A percentile compares a stretch with the other conserved stretches of the same genome.
phyloP scores from a whole-genome alignment of 2,329 filamentous ascomycete genomes.

The Nannizziopsis arthrosporioides region DNA sequence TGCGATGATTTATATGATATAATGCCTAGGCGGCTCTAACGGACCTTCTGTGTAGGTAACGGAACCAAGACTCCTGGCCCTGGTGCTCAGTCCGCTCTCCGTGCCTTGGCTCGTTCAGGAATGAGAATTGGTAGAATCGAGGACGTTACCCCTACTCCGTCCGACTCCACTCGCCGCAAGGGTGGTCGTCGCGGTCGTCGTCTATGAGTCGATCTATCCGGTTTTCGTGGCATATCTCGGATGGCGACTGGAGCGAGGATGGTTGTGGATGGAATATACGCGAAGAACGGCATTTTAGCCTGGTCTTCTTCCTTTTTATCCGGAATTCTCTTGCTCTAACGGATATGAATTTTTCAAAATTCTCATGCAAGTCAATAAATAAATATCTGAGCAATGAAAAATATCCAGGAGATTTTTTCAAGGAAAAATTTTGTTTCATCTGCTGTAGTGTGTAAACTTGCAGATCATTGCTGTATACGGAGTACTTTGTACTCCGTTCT shows the following conservation, averaged over 20 bases:
- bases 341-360: background rate
- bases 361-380: slow-evolving; percentile 8
- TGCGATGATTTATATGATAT: slow-evolving; percentile 16
- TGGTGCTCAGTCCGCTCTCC: slow-evolving; percentile 97
- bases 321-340: background rate
- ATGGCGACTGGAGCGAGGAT: slow-evolving; percentile 20
- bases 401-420: background rate
- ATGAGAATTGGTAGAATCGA: slow-evolving; percentile 99
- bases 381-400: slow-evolving; percentile 2
- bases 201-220: slow-evolving; percentile 56
- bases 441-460: no score
- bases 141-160: slow-evolving; percentile 98
- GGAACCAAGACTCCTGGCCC: slow-evolving; percentile 99
- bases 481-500: background rate
- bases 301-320: slow-evolving; percentile 37
- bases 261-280: slow-evolving; percentile 41
- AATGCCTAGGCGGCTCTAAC: background rate
- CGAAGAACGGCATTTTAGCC: slow-evolving; percentile 43
- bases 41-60: slow-evolving; percentile 52
- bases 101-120: slow-evolving; percentile 93
- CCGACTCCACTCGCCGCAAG: slow-evolving; percentile 99
- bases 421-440: no score
- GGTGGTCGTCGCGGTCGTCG: slow-evolving; percentile 99
- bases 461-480: background rate
- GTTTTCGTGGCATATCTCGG: slow-evolving; percentile 8